Base-by-base conservation (phyloP, 805 yeast species). In the Candida montana region DNA sequence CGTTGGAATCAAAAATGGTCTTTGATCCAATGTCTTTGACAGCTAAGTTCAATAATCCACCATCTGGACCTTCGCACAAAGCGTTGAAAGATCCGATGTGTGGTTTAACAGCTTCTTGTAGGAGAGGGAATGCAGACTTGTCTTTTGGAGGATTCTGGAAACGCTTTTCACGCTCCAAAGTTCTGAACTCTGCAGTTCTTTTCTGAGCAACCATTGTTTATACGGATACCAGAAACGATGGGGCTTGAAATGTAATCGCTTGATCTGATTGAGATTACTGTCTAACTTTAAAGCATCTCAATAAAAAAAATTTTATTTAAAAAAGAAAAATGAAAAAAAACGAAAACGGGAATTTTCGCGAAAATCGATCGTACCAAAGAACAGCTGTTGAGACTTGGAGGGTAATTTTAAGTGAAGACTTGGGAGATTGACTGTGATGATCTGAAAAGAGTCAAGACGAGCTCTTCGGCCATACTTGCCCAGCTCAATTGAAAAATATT, bases 41-140 rank as follows among this genome's bases (percentile, higher is more conserved):
- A 2, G 85, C 97, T 39, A 83, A 67, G 61, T 90, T 88, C 46
- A 93, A 70, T 20, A 93, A 63, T 6, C 96, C 96, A 35, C 91
- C 95, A 33, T 72, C 80, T 19, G 85, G 79, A 33, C 95, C 96
- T 44, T 86, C 95, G 19, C 95, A 85, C 43, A 93, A 71, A 5
- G 97, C 97, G 71, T 93, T 84, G 72, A 93, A 93, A 2, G 98
- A 91, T 8, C 95, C 97, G 42, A 93, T 77, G 62, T 93, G 99
- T 5, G 99, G 99, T 43, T 79, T 79, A 31, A 93, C 93, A 13
- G 99, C 98, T 48, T 88, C 95, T 44, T 76, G 75, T 29, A 93
- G 72, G 31, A 89, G 65, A 13, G 96, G 96, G 55, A 68, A 91
- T 7, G 86, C 86, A 24, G 87, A 72, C 60, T 83, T 76, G 57